A percentile compares a stretch with the other conserved stretches of the same genome.
Conservation (phyloP, 2,329 filamentous ascomycete species). For the Penicillium occitanis region DNA sequence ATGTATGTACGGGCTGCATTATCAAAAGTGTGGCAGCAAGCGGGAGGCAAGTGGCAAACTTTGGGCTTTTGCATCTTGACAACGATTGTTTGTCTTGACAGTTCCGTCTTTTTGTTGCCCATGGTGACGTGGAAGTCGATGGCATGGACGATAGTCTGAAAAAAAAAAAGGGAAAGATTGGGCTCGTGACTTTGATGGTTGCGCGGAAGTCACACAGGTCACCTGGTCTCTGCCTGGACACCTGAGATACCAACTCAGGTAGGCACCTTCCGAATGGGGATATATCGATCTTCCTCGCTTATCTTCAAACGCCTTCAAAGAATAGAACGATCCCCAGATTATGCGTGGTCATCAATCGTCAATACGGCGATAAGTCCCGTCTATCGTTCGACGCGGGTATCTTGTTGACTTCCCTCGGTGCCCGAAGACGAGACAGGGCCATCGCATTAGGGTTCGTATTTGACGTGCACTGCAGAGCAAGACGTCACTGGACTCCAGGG, state of each 20-base stretch:
- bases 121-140: slow-evolving; percentile 1
- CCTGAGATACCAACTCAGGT: not conserved
- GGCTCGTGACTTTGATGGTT: not conserved
- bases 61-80: not conserved
- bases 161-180: not conserved
- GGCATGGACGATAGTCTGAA: not conserved
- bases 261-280: not conserved
- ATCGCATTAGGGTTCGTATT: not conserved
- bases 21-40: not conserved
- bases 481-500: not conserved
- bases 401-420: not conserved
- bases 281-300: not conserved
- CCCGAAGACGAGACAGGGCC: slow-evolving; percentile 3
- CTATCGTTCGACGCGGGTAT: not conserved
- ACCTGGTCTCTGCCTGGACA: not conserved
- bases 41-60: not conserved
- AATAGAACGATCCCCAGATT: not conserved
- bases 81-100: not conserved
- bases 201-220: not conserved
- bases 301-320: not conserved
- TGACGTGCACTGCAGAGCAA: not conserved
- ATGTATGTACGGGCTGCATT: not conserved
- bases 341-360: not conserved
- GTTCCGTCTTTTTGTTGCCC: not conserved
- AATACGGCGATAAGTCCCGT: not conserved